These are phyloP conservation scores for Akebia trifoliata DNA, from an alignment of 164 flowering plant genomes.

Conservation along the genomic window DNA sequence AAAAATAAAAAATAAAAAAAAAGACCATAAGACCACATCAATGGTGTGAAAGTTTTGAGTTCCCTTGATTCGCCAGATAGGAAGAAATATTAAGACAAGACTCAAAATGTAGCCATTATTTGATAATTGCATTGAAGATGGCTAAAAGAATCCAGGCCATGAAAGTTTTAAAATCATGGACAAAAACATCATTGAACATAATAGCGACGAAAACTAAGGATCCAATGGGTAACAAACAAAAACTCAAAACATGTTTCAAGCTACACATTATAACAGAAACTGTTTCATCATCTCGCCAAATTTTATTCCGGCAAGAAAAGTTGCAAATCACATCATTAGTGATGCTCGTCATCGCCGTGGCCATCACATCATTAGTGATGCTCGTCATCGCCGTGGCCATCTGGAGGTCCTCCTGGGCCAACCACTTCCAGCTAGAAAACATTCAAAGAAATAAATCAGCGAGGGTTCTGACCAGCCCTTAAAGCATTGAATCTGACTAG, in stretches of 20 bases:
- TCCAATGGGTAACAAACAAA: slow-evolving; percentile 15
- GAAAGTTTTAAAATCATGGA: slow-evolving; percentile 9
- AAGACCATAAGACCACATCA: no score
- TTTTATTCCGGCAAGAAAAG: slow-evolving; percentile 30
- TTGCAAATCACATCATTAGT: slow-evolving; percentile 34
- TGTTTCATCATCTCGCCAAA: slow-evolving; percentile 32
- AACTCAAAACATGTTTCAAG: slow-evolving; percentile 13
- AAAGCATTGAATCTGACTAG: not conserved
- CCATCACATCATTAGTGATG: slow-evolving; percentile 34
- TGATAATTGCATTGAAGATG: slow-evolving; percentile 9
- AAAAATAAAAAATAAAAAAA: not conserved
- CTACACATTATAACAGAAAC: slow-evolving; percentile 16
- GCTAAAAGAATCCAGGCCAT: slow-evolving; percentile 12
- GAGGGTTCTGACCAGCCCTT: not conserved
- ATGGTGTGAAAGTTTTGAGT: not conserved
- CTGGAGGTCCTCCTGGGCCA: slow-evolving; percentile 73
- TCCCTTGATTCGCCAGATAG: not conserved
- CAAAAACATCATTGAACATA: slow-evolving; percentile 6
- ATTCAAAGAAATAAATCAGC: slow-evolving; percentile 7
- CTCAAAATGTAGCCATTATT: slow-evolving; percentile 20
- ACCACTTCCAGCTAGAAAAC: slow-evolving; percentile 67
- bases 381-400: slow-evolving; percentile 16
- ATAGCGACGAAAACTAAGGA: slow-evolving; percentile 16
- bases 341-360: slow-evolving; percentile 21
- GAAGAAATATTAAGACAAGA: no score